Evolutionary conservation across 2,329 filamentous ascomycete species (phyloP).

Genomic region (Colletotrichum aenigma): DNA sequence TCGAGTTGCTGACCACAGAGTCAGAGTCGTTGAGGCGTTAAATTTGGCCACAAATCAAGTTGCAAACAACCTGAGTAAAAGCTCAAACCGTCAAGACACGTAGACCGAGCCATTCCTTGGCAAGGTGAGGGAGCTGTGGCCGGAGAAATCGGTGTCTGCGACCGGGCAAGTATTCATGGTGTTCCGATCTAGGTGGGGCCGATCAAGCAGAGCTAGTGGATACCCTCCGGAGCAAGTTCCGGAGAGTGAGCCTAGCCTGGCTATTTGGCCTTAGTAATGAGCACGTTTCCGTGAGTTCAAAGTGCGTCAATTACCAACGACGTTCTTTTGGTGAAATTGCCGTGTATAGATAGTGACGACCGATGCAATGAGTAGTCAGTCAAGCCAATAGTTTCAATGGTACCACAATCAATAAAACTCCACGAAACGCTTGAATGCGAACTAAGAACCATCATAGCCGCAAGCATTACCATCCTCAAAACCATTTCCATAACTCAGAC

Average conservation of each 20-base stretch:
- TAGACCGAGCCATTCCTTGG: background rate
- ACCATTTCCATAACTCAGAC: fast-evolving
- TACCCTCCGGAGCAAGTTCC: fast-evolving
- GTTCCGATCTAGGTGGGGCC: background rate
- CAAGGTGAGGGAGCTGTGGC: background rate
- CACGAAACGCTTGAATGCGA: too few species aligned
- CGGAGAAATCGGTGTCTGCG: background rate
- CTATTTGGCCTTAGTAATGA: background rate
- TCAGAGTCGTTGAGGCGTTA: background rate
- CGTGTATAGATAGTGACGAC: background rate
- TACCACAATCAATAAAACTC: fast-evolving
- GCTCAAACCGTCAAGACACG: fast-evolving
- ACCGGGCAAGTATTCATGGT: fast-evolving
- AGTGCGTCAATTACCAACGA: background rate
- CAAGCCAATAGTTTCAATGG: background rate
- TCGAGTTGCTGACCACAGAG: fast-evolving
- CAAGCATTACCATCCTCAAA: background rate
- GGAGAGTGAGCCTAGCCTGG: background rate
- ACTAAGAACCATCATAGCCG: too few species aligned
- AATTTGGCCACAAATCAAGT: background rate
- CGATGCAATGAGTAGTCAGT: background rate
- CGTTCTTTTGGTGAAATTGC: background rate
- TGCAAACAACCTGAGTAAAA: background rate
- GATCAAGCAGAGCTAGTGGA: background rate
- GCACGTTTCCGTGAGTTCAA: background rate